Evolutionary conservation across 2,329 filamentous ascomycete genomes (phyloP), one percentile per base, ranked within the genome.

Genomic region (Alternaria triticimaculans): DNA sequence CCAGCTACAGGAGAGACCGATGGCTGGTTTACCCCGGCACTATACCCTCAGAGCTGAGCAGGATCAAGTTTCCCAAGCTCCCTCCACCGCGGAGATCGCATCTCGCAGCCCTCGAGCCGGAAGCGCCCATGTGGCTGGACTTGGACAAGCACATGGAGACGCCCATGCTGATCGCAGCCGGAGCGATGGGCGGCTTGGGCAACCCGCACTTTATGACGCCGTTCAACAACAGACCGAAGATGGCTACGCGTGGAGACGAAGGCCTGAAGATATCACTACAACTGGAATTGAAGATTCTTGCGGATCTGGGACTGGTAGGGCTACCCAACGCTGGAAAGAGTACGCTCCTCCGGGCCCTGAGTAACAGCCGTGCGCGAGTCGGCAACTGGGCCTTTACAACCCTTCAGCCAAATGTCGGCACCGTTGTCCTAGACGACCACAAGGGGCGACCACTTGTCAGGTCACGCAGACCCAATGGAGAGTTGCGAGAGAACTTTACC

Each of bases 331-430:
- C 95, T 5, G 96, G 96, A 9, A 99, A 99, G 82, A 96, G 92
- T 77, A 98, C 96, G 0, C 86, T 99, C 2, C 86, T 98, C 15
- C 90, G 96, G 18, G 90, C 94, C 4, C 83, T 99, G 72, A 97
- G 90, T 72, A 94, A 94, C 78, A 96, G 92, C 77, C 90, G 94
- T 63, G 93, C 96, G 2, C 88, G 96, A 43, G 89, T 99, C 5
- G 96, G 96, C 44, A 90, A 92, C 78, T 99, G 96, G 96, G 95
- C 94, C 10, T 99, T 99, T 79, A 99, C 96, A 4, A 99, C 96
- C 0, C 85, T 99, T 9, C 91, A 94, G 71, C 96, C 96, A 3
- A 97, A 97, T 71, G 96, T 99, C 58, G 96, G 96, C 55, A 99
- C 96, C 1, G 93, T 99, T 7, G 91, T 98, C 14, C 87, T 99